Evolutionary conservation across 2,329 filamentous ascomycete genomes (phyloP), one percentile per base, ranked within the genome.

Genomic region (Coniochaeta sp.): DNA sequence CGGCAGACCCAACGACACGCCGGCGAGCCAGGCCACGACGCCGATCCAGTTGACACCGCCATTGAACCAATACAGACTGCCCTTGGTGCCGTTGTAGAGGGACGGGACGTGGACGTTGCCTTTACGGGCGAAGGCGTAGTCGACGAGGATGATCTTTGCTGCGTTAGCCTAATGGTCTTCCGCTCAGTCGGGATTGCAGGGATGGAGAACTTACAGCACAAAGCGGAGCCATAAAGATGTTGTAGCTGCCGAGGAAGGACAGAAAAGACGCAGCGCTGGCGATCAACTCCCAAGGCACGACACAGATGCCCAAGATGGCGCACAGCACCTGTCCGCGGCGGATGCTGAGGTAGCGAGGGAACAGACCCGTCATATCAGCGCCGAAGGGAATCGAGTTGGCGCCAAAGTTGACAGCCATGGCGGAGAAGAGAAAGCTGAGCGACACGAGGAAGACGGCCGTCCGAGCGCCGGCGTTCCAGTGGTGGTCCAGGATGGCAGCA

Each of bases 261-360:
- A 70, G 47, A 54, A 71, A 69, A 8, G 57, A 58, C 14, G 58
- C 47, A 2, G 69, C 69, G 6, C 59, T 64, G 22, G 64, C 64
- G 12, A 68, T 58, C 17, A 71, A 59, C 58, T 69, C 61, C 69
- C 69, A 71, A 0, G 69, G 69, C 7, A 67, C 63, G 26, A 71
- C 63, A 1, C 60, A 50, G 7, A 63, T 65, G 22, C 69, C 71
- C 9, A 77, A 64, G 4, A 78, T 52, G n/a, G 70, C 69, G 60
- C 74, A 76, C 14, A 77, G 64, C 8, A 78, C 63, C 64, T 76
- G 74, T 8, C 77, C 77, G 8, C 77, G 68, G 3, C 70, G 67
- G 59, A 79, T 79, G 6, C 70, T 78, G 57, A 79, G 68, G 62
- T 73, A 78, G 33, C 67, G 68, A 0, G 77, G 77, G 31, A 77